These are phyloP conservation scores for Fragaria vesca DNA, from an alignment of 306 rosid genomes.

Conservation along the genomic window DNA sequence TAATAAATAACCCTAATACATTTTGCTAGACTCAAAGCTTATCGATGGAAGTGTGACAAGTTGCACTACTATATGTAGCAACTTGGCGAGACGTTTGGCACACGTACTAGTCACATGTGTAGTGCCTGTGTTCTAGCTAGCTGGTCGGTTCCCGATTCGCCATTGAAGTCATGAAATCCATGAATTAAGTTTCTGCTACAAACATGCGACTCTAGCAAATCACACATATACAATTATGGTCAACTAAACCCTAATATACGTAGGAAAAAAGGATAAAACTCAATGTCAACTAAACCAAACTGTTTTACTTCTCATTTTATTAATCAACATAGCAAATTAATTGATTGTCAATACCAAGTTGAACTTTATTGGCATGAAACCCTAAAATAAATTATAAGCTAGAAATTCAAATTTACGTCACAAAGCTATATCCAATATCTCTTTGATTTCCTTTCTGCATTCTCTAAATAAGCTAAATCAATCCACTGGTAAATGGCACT, in stretches of 20 bases:
- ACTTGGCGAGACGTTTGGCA: neutral
- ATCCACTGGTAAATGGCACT: constrained; percentile 42
- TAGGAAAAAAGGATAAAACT: neutral
- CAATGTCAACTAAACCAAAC: neutral
- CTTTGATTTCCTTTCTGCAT: neutral
- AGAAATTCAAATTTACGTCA: neutral
- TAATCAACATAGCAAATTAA: neutral
- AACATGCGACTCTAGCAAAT: neutral
- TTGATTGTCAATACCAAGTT: neutral
- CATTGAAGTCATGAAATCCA: neutral
- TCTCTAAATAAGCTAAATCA: neutral
- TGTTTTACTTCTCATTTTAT: neutral
- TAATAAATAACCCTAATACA: too few relatives aligned
- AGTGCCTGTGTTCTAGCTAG: neutral
- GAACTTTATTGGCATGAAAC: neutral
- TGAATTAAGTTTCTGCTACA: neutral
- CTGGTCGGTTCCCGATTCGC: neutral
- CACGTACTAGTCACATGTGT: neutral
- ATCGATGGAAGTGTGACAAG: neutral
- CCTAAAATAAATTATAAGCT: neutral
- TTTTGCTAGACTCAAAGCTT: too few relatives aligned
- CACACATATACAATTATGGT: neutral
- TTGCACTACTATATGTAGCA: neutral
- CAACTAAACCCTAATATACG: neutral
- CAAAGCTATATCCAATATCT: neutral